Evolutionary conservation across 2,329 filamentous ascomycete genomes (phyloP), one percentile per base, ranked within the genome.

Genomic region (Colletotrichum musae): DNA sequence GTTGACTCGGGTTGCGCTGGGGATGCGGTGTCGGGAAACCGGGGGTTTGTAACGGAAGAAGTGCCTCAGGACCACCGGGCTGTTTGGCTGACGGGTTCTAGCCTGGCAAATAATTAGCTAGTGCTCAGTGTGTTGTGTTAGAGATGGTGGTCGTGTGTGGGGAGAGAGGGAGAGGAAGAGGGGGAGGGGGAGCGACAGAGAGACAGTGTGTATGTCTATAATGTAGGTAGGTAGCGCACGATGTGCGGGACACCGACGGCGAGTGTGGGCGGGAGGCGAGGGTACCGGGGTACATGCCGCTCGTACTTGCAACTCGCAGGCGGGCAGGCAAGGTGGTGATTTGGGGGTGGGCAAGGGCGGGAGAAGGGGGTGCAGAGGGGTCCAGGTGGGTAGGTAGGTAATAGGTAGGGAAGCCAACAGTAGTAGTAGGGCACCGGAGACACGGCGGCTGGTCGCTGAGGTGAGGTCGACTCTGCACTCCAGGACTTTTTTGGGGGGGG

Each of bases 101-200:
- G 47, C 12, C 47, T 69, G 66, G 66, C 62, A 62, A 66, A 69
- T n/a, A 52, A 60, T 69, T 52, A 69, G 66, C 66, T 69, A 47
- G 66, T 36, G 60, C 56, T 50, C 51, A 52, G 24, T 59, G 50
- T 66, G 47, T 57, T 58, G 24, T 58, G 54, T 69, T 45, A 28
- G 39, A 28, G 39, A 47, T 18, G 26, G 24, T 69, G 57, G 28
- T 51, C 39, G 61, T 52, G 48, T 36, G 59, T 54, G 47, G 59
- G 45, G 62, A 47, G 36, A 12, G 54, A 39, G 58, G 24, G 52
- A 50, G 61, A 50, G 32, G 21, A 24, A 24, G 21, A 24, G 47
- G 54, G 32, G 41, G 52, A 4, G 45, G 16, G 43, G 16, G 45
- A 9, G 45, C 15, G 45, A 4, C 13, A 7, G 15, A n/a, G 43